These are phyloP conservation scores for Alternaria viburni DNA, from an alignment of 2,329 filamentous ascomycete genomes.

Conservation along the genomic window DNA sequence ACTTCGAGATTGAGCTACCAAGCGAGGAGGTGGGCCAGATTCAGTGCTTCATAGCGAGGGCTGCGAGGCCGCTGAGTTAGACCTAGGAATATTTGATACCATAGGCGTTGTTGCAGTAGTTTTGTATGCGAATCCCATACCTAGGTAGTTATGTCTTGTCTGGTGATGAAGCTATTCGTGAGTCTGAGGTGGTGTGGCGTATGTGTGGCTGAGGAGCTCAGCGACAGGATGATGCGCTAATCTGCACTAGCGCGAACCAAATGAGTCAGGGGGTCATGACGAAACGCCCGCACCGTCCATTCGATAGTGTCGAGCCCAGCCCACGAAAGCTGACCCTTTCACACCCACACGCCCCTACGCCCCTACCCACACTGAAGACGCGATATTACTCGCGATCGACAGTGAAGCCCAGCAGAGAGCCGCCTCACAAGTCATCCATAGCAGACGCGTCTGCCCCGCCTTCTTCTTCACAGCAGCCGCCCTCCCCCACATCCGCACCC, in stretches of 20 bases:
- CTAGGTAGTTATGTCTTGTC: not conserved
- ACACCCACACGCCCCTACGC: slow-evolving; percentile 9
- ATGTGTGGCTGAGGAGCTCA: not conserved
- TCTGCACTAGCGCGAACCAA: not conserved
- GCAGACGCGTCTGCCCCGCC: slow-evolving; percentile 22
- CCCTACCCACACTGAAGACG: slow-evolving; percentile 15
- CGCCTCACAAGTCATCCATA: slow-evolving; percentile 16
- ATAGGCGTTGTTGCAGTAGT: not conserved
- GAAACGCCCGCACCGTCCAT: slow-evolving; percentile 6
- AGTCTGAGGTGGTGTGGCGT: not conserved
- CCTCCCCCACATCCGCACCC: slow-evolving; percentile 24
- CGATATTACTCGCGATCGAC: slow-evolving; percentile 8
- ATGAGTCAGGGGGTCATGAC: slow-evolving; percentile 19
- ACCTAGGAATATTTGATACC: not conserved
- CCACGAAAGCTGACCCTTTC: slow-evolving; percentile 6
- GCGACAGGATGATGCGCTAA: not conserved
- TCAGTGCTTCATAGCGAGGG: not conserved
- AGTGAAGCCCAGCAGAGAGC: slow-evolving; percentile 6
- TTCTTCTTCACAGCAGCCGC: slow-evolving; percentile 6
- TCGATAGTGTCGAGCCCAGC: slow-evolving; percentile 1
- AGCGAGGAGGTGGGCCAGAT: not conserved
- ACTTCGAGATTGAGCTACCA: not conserved
- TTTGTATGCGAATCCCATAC: not conserved
- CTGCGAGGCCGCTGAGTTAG: not conserved
- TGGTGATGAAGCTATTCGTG: not conserved